Percentiles rank a stretch among this genome's conserved stretches.
Conservation (phyloP, 768 basidiomycete genomes). For the Trametopsis cervina region DNA sequence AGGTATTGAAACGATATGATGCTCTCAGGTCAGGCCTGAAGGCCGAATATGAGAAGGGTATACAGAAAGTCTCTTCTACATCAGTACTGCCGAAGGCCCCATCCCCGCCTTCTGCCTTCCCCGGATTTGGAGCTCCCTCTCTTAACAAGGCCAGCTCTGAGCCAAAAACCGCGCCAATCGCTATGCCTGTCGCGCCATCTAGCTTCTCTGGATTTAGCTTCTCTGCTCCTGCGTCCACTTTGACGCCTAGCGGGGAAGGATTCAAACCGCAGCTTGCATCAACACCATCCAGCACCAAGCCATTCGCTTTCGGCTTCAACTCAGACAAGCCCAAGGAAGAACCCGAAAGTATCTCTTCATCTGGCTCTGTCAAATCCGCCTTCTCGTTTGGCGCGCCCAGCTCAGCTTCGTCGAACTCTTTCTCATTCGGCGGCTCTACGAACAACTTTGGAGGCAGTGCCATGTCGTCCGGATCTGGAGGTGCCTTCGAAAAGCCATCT, state of each 20-base stretch:
- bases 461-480: background rate
- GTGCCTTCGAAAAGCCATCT: background rate
- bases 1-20: constrained; percentile 53
- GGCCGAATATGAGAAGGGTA: constrained; percentile 41
- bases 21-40: constrained; percentile 46
- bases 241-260: constrained; percentile 19
- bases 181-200: background rate
- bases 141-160: background rate
- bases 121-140: background rate
- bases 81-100: background rate
- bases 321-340: background rate
- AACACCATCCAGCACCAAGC: constrained; percentile 7
- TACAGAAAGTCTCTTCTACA: constrained; percentile 3
- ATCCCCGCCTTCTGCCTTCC: background rate
- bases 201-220: constrained; percentile 1
- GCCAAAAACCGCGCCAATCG: background rate
- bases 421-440: background rate
- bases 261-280: constrained; percentile 14
- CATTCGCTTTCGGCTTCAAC: constrained; percentile 9
- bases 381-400: constrained; percentile 20
- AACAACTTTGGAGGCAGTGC: background rate
- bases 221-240: constrained; percentile 15
- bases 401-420: constrained; percentile 6
- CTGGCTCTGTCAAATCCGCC: constrained; percentile 23
- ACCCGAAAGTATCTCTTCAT: constrained; percentile 7